These are phyloP conservation scores for Phytopythium vexans DNA, from an alignment of 352 stramenopile genomes.

Conservation along the genomic window DNA sequence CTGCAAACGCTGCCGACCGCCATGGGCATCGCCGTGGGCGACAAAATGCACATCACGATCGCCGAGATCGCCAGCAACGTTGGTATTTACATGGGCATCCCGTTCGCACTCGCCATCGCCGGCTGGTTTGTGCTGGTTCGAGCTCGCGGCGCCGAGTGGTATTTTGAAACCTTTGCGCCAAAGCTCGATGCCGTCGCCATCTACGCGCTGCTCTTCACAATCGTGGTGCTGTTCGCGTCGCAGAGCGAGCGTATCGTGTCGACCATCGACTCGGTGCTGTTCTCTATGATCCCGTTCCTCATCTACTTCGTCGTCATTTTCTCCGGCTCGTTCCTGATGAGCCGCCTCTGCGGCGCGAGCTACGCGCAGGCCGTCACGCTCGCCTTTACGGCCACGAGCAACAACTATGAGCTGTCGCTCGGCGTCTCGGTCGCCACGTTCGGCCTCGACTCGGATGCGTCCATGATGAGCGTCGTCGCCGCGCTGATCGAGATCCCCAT, in stretches of 20 bases:
- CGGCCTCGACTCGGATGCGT: slow-evolving; percentile 61
- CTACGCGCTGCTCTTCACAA: slow-evolving; percentile 60
- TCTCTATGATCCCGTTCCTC: slow-evolving; percentile 51
- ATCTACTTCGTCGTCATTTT: slow-evolving; percentile 71
- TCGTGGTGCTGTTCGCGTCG: slow-evolving; percentile 71
- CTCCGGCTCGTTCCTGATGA: slow-evolving; percentile 38
- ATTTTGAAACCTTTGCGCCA: slow-evolving; percentile 42
- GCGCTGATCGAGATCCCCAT: slow-evolving; percentile 45
- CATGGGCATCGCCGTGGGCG: slow-evolving; percentile 28
- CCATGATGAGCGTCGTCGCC: slow-evolving; percentile 47
- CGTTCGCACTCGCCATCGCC: slow-evolving; percentile 43
- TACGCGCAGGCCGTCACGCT: slow-evolving; percentile 49
- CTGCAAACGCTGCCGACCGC: slow-evolving; percentile 38
- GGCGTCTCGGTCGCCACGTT: slow-evolving; percentile 68
- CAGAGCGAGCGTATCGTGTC: slow-evolving; percentile 59
- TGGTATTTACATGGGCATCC: slow-evolving; percentile 66
- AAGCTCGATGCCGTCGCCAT: slow-evolving; percentile 44
- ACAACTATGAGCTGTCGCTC: slow-evolving; percentile 82
- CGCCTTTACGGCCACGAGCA: slow-evolving; percentile 80
- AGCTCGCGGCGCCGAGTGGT: slow-evolving; percentile 41
- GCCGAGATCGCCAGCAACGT: slow-evolving; percentile 49
- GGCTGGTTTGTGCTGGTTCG: slow-evolving; percentile 32
- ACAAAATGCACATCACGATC: slow-evolving; percentile 36
- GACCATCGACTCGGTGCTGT: slow-evolving; percentile 52
- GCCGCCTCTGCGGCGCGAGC: slow-evolving; percentile 24